Evolutionary conservation across 148 eudicot genomes (phyloP).

Genomic region (Arctostaphylos glauca): DNA sequence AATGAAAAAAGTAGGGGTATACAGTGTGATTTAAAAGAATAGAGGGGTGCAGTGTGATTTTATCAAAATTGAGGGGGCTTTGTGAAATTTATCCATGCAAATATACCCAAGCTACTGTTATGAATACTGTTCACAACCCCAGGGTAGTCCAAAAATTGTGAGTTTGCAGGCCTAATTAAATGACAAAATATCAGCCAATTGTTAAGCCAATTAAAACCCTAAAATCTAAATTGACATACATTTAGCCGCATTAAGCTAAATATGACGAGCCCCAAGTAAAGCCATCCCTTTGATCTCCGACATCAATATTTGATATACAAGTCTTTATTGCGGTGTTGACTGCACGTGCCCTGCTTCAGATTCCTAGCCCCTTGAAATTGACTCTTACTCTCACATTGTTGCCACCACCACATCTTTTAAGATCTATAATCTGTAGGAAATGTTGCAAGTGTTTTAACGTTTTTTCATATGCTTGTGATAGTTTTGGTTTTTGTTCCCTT

Average conservation of each 20-base stretch:
- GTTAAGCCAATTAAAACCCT: background rate
- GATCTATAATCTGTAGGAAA: background rate
- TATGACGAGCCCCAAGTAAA: background rate
- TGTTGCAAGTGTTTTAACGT: background rate
- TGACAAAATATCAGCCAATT: background rate
- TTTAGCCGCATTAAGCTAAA: background rate
- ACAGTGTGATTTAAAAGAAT: no score
- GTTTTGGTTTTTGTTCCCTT: constrained; percentile 12
- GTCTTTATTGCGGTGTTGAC: background rate
- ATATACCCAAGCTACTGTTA: background rate
- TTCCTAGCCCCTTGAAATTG: constrained; percentile 5
- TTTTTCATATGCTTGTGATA: background rate
- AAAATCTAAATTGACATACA: background rate
- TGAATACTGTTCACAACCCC: background rate
- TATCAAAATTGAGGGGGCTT: no score
- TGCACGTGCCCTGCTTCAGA: background rate
- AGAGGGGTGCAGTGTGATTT: no score
- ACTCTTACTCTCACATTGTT: background rate
- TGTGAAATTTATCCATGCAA: background rate
- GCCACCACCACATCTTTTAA: background rate
- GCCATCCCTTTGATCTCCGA: background rate
- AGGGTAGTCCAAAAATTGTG: background rate
- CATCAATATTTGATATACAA: background rate
- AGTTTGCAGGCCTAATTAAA: background rate
- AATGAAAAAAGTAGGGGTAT: no score